phyloP scores from a whole-genome alignment of 148 eudicot species.

The Rhododendron griersonianum region DNA sequence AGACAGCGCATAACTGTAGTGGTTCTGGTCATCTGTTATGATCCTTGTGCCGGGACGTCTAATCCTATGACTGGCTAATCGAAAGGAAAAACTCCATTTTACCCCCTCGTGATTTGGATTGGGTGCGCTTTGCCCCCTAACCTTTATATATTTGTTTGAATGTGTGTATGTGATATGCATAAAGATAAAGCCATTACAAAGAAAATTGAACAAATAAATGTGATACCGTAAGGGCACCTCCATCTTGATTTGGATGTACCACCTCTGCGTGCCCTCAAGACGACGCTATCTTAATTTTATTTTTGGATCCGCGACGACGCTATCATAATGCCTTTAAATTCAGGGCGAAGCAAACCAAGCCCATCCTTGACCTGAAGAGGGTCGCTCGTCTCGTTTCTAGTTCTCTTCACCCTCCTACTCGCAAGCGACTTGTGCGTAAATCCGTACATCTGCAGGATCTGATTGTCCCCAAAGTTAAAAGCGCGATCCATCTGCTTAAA shows the following conservation, averaged over 20 bases:
- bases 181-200: background rate
- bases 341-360: conserved; percentile 60
- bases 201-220: background rate
- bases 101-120: too few relatives aligned
- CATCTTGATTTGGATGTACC: background rate
- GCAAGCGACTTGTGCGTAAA: conserved; percentile 50
- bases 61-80: too few relatives aligned
- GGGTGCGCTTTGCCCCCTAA: too few relatives aligned
- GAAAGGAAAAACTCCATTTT: too few relatives aligned
- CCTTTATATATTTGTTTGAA: too few relatives aligned
- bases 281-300: conserved; percentile 28
- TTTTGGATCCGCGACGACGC: conserved; percentile 9
- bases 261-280: conserved; percentile 1
- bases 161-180: background rate
- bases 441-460: conserved; percentile 63
- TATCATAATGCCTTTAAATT: conserved; percentile 41
- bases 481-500: conserved; percentile 78
- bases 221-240: background rate
- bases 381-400: conserved; percentile 48
- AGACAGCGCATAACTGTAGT: too few relatives aligned
- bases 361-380: conserved; percentile 49
- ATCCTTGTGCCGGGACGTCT: too few relatives aligned
- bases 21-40: too few relatives aligned
- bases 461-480: conserved; percentile 73
- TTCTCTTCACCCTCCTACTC: conserved; percentile 55